Base-by-base conservation (phyloP, 2,329 filamentous ascomycete genomes). In the Zasmidium angulare region DNA sequence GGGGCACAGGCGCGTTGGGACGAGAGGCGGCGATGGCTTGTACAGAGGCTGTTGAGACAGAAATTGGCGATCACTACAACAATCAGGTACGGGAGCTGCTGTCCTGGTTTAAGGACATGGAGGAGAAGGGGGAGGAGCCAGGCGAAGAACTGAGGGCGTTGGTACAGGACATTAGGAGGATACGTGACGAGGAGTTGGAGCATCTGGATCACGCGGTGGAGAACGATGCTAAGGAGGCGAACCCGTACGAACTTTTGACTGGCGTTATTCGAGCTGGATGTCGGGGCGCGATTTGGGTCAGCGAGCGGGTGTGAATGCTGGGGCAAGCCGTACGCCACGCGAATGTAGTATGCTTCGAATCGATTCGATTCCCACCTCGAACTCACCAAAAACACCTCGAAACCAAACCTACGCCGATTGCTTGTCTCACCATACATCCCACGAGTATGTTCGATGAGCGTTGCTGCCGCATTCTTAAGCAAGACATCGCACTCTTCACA, bases 21-120 rank as follows among this genome's bases (percentile, higher is more conserved):
- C 85, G 91, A 51, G 92, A 98, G 77, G 93, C 93, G 1, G 93
- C 95, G 36, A 99, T 99, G 95, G 95, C 95, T 12, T 99, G 95
- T 74, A 98, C 95, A 0, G 95, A 99, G 77, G 95, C 95, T 1
- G 93, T 99, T 1, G 95, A 99, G 81, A 99, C 93, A 6, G 95
- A 98, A 79, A 99, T 99, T 63, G 95, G 95, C 1, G 86, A 86
- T 24, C 95, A 99, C 77, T 99, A 99, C 75, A 98, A 98, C 73
- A 86, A 87, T 64, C 95, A 99, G 78, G 91, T 99, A 46, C 81
- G 91, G 23, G 84, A 85, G 55, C 78, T 99, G 68, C 75, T 98
- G 43, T 87, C 89, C 63, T 97, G 96, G 88, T 84, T 91, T 58
- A 81, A 84, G 7, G 84, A 88, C 65, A 90, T 92, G 81, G 85